These are phyloP conservation scores for Suillus sp. DNA, from an alignment of 768 basidiomycete species.

Conservation along the genomic window DNA sequence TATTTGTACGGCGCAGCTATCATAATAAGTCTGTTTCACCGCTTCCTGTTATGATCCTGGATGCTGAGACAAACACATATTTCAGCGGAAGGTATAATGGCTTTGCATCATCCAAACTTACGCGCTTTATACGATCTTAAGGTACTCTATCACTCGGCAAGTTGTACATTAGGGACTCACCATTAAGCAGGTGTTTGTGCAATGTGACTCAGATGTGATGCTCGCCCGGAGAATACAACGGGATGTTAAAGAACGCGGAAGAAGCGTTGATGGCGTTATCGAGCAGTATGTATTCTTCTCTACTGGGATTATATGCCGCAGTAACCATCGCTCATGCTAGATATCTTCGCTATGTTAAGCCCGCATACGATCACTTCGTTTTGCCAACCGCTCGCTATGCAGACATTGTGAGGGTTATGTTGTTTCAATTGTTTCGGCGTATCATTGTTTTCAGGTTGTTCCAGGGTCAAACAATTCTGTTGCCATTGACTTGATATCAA, in stretches of 20 bases:
- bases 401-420: slow-evolving; percentile 65
- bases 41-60: neutral
- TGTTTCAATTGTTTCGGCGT: neutral
- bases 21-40: slow-evolving; percentile 64
- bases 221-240: slow-evolving; percentile 88
- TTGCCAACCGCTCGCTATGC: slow-evolving; percentile 84
- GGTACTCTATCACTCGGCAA: slow-evolving; percentile 40
- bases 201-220: slow-evolving; percentile 97
- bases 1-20: slow-evolving; percentile 94
- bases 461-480: slow-evolving; percentile 88
- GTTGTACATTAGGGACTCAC: neutral
- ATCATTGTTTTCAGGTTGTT: slow-evolving; percentile 69
- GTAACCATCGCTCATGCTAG: slow-evolving; percentile 38
- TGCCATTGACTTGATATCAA: slow-evolving; percentile 91
- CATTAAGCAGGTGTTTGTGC: slow-evolving; percentile 70
- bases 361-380: slow-evolving; percentile 92
- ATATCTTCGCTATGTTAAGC: slow-evolving; percentile 94
- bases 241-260: slow-evolving; percentile 85
- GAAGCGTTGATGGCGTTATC: slow-evolving; percentile 83
- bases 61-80: neutral
- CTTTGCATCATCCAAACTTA: slow-evolving; percentile 76
- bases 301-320: neutral
- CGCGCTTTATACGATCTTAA: slow-evolving; percentile 90
- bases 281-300: slow-evolving; percentile 64
- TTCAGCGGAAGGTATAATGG: slow-evolving; percentile 89